Percentiles rank a stretch among this genome's conserved stretches.
These are phyloP conservation scores for Asterochloris erici DNA, from an alignment of 139 green algal genomes.

Conservation along the genomic window DNA sequence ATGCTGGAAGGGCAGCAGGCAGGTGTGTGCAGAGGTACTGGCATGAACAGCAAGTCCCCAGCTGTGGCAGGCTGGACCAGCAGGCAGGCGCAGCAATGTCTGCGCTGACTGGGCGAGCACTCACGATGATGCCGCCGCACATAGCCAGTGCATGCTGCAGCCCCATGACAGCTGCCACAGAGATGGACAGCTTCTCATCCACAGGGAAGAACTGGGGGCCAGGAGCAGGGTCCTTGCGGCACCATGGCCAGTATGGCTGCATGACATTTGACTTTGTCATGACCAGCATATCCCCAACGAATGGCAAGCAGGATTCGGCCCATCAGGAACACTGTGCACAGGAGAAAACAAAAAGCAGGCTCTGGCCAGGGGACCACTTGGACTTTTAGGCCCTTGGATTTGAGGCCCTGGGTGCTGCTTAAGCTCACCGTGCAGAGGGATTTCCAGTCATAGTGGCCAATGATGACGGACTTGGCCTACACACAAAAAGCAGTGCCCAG, in stretches of 20 bases:
- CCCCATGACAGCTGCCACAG: constrained; percentile 54
- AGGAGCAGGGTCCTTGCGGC: background rate
- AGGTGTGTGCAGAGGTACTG: too few relatives aligned
- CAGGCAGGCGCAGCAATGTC: background rate
- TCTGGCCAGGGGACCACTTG: background rate
- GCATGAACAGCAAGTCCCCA: too few relatives aligned
- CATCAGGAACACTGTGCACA: background rate
- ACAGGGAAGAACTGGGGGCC: constrained; percentile 33
- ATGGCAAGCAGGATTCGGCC: background rate
- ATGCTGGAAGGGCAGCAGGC: too few relatives aligned
- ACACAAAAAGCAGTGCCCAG: too few relatives aligned
- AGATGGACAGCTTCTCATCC: constrained; percentile 25
- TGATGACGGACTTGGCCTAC: background rate
- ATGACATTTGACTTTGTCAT: background rate
- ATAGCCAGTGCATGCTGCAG: constrained; percentile 65
- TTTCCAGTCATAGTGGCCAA: constrained; percentile 16
- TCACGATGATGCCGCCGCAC: constrained; percentile 54
- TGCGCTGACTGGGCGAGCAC: constrained; percentile 37
- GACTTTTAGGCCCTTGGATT: background rate
- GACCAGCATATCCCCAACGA: background rate
- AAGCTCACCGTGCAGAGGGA: constrained; percentile 1
- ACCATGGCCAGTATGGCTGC: constrained; percentile 33
- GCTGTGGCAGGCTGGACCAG: background rate
- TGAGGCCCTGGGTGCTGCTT: background rate
- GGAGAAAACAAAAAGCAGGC: background rate